Percentiles rank a stretch among this genome's conserved stretches.
phyloP scores from a whole-genome alignment of 768 basidiomycete species.

The Leccinum pellstonianum region DNA sequence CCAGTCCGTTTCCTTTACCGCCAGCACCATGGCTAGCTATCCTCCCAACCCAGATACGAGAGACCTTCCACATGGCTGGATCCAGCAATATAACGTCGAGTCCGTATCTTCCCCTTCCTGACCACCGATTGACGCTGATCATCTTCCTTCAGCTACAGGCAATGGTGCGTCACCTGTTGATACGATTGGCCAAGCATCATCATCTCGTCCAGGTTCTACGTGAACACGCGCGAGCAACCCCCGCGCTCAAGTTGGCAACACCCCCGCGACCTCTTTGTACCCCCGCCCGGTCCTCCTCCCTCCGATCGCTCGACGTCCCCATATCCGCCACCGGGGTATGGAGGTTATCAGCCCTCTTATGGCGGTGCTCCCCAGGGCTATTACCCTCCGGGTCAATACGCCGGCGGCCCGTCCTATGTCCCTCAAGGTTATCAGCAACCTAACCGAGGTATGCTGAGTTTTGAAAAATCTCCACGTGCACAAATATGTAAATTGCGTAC shows the following conservation, averaged over 20 bases:
- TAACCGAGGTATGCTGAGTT: slow-evolving; percentile 19
- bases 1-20: slow-evolving; percentile 3
- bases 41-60: slow-evolving; percentile 56
- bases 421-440: not conserved
- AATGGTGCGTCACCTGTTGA: slow-evolving; percentile 49
- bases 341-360: slow-evolving; percentile 18
- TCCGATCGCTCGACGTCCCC: slow-evolving; percentile 35
- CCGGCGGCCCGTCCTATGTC: not conserved
- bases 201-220: slow-evolving; percentile 57
- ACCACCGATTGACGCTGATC: slow-evolving; percentile 25
- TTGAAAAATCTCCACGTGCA: not conserved
- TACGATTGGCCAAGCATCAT: not conserved
- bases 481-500: slow-evolving; percentile 4
- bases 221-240: slow-evolving; percentile 61
- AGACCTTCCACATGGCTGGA: slow-evolving; percentile 66
- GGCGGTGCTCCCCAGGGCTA: slow-evolving; percentile 13
- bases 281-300: slow-evolving; percentile 48
- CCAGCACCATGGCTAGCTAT: slow-evolving; percentile 42
- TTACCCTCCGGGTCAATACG: slow-evolving; percentile 3
- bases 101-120: slow-evolving; percentile 36
- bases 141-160: slow-evolving; percentile 48
- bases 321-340: slow-evolving; percentile 26
- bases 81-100: slow-evolving; percentile 65
- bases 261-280: slow-evolving; percentile 52
- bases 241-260: slow-evolving; percentile 70